Conservation (phyloP, 2,329 filamentous ascomycete genomes). For the Xylariaceae sp. region DNA sequence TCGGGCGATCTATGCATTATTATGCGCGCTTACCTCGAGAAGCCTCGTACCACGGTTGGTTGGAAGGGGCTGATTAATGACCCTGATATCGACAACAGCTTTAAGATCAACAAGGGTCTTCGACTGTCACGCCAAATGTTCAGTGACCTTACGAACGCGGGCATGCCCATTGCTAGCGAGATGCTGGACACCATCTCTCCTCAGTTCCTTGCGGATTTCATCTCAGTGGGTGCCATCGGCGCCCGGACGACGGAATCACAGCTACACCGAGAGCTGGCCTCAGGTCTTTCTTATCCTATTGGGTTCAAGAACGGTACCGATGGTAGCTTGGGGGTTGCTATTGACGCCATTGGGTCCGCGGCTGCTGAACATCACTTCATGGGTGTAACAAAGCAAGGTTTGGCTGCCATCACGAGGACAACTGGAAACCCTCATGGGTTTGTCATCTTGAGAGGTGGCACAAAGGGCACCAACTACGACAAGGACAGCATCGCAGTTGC, state of each 20-base stretch:
- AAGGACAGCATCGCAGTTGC: conserved; percentile 74
- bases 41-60: conserved; percentile 94
- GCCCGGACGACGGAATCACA: conserved; percentile 96
- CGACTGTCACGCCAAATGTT: conserved; percentile 91
- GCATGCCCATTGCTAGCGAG: conserved; percentile 94
- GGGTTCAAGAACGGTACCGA: conserved; percentile 99
- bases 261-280: conserved; percentile 91
- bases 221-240: conserved; percentile 92
- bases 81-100: conserved; percentile 94
- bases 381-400: conserved; percentile 95
- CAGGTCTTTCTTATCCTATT: conserved; percentile 92
- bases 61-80: conserved; percentile 99
- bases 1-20: conserved; percentile 82
- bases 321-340: conserved; percentile 82
- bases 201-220: conserved; percentile 93
- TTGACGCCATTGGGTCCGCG: conserved; percentile 89
- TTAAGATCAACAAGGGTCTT: conserved; percentile 98
- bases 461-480: conserved; percentile 90
- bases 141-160: conserved; percentile 77
- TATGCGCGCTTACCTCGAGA: conserved; percentile 99
- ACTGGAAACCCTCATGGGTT: conserved; percentile 96
- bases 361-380: conserved; percentile 93
- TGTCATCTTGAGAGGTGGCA: conserved; percentile 89
- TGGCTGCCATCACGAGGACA: conserved; percentile 92
- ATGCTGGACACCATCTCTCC: conserved; percentile 99